A percentile compares a stretch with the other conserved stretches of the same genome.
Conservation (phyloP, 2,329 filamentous ascomycete genomes). For the Penicillium hordei region DNA sequence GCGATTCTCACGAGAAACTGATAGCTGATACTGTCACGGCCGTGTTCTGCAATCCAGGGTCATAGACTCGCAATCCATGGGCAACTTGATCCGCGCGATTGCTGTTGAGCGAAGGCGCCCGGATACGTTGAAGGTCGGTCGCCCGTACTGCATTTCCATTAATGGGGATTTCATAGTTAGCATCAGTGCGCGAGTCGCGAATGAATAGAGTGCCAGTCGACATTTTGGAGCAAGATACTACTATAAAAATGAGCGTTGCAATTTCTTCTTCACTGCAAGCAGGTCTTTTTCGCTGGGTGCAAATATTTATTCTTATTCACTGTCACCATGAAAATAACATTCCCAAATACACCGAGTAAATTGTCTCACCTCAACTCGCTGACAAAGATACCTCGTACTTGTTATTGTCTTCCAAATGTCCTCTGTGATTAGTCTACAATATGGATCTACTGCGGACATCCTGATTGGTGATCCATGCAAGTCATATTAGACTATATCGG, state of each 20-base stretch:
- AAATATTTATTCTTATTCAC: not conserved
- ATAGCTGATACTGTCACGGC: conserved; percentile 31
- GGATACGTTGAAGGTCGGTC: conserved; percentile 31
- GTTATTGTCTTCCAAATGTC: not conserved
- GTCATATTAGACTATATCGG: not conserved
- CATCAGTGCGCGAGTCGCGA: conserved; percentile 31
- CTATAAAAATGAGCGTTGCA: not conserved
- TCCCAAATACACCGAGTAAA: too few relatives aligned
- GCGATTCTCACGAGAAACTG: conserved; percentile 31
- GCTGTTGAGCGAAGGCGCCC: conserved; percentile 10
- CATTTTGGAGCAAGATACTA: conserved; percentile 2
- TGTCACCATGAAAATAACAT: too few relatives aligned
- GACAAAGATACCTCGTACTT: not conserved
- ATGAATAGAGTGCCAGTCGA: conserved; percentile 21
- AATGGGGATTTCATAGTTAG: conserved; percentile 32
- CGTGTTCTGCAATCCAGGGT: conserved; percentile 38
- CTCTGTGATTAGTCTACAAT: not conserved
- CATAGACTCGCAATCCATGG: conserved; percentile 34
- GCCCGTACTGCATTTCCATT: conserved; percentile 30
- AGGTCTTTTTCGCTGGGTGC: not conserved
- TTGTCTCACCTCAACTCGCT: not conserved
- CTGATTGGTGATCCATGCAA: not conserved
- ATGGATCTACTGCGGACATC: not conserved
- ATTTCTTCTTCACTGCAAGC: not conserved
- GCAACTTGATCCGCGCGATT: conserved; percentile 26